Conservation (phyloP, 768 basidiomycete species). For the Sistotremastrum suecicum region DNA sequence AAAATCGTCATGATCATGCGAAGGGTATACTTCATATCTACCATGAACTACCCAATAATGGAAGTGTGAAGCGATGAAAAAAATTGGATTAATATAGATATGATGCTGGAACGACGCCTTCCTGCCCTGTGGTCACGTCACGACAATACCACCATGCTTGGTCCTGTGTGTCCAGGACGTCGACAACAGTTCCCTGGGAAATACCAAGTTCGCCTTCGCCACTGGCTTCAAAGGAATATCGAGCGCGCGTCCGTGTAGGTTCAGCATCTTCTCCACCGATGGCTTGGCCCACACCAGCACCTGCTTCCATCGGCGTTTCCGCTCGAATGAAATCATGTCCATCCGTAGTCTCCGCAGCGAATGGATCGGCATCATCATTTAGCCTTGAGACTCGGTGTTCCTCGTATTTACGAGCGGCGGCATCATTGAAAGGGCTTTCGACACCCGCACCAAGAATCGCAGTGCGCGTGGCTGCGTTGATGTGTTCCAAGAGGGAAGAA, state of each 20-base stretch:
- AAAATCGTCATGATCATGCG: slow-evolving; percentile 4
- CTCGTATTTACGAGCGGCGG: slow-evolving; percentile 42
- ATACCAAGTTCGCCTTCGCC: slow-evolving; percentile 70
- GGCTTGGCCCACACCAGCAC: slow-evolving; percentile 29
- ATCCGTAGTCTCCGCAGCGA: slow-evolving; percentile 39
- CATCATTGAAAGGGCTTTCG: slow-evolving; percentile 20
- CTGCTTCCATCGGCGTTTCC: slow-evolving; percentile 67
- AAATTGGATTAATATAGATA: slow-evolving; percentile 58
- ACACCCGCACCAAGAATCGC: slow-evolving; percentile 51
- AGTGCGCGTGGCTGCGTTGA: slow-evolving; percentile 77
- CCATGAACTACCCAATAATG: slow-evolving; percentile 10
- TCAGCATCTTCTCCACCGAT: slow-evolving; percentile 45
- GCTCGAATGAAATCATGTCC: slow-evolving; percentile 66
- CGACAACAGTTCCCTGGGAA: slow-evolving; percentile 53
- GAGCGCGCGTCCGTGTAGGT: slow-evolving; percentile 62
- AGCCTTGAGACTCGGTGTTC: slow-evolving; percentile 22
- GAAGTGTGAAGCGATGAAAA: slow-evolving; percentile 6
- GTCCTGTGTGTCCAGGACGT: slow-evolving; percentile 70
- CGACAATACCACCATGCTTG: slow-evolving; percentile 93
- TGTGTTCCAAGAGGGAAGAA: slow-evolving; percentile 78
- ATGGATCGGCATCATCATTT: slow-evolving; percentile 33
- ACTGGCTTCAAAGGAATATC: slow-evolving; percentile 69
- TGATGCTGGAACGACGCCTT: slow-evolving; percentile 85
- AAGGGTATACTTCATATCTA: slow-evolving; percentile 2
- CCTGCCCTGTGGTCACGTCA: slow-evolving; percentile 61